phyloP scores from a whole-genome alignment of 2,329 filamentous ascomycete species.

The Blastomyces gilchristii region DNA sequence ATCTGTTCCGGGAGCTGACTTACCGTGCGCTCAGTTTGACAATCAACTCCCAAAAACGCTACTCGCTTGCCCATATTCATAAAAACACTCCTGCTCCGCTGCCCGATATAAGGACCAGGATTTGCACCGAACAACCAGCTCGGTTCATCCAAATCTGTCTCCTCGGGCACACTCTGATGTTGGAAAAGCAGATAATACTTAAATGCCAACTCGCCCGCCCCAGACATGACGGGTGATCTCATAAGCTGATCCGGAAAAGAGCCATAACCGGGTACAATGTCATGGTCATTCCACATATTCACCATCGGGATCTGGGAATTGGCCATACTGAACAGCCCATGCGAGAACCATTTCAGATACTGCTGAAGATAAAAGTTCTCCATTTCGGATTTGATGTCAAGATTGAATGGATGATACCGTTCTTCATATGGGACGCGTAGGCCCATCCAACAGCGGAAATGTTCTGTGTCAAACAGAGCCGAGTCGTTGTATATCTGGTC shows the following conservation, averaged over 20 bases:
- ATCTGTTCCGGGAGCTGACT: slow-evolving; percentile 9
- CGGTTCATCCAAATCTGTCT: slow-evolving; percentile 73
- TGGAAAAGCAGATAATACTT: slow-evolving; percentile 99
- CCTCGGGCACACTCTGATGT: slow-evolving; percentile 75
- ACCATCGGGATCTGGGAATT: slow-evolving; percentile 95
- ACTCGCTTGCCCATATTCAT: slow-evolving; percentile 70
- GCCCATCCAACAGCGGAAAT: slow-evolving; percentile 75
- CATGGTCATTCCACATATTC: slow-evolving; percentile 95
- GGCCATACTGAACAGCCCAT: slow-evolving; percentile 85
- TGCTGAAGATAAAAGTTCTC: slow-evolving; percentile 80
- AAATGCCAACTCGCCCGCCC: slow-evolving; percentile 82
- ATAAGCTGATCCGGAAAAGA: slow-evolving; percentile 90
- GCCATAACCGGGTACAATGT: slow-evolving; percentile 83
- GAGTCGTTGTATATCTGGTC: slow-evolving; percentile 95
- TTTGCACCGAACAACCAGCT: slow-evolving; percentile 77
- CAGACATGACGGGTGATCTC: slow-evolving; percentile 78
- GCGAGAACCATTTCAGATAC: slow-evolving; percentile 92
- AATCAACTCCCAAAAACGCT: slow-evolving; percentile 78
- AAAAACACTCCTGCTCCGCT: slow-evolving; percentile 76
- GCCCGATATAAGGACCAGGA: slow-evolving; percentile 81
- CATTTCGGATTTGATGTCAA: slow-evolving; percentile 76
- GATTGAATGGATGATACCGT: slow-evolving; percentile 64
- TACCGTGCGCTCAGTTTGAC: slow-evolving; percentile 74
- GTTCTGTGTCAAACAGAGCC: slow-evolving; percentile 60
- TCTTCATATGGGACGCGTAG: slow-evolving; percentile 73